These are phyloP conservation scores for Mrakia frigida DNA, from an alignment of 768 basidiomycete genomes.

Conservation along the genomic window DNA sequence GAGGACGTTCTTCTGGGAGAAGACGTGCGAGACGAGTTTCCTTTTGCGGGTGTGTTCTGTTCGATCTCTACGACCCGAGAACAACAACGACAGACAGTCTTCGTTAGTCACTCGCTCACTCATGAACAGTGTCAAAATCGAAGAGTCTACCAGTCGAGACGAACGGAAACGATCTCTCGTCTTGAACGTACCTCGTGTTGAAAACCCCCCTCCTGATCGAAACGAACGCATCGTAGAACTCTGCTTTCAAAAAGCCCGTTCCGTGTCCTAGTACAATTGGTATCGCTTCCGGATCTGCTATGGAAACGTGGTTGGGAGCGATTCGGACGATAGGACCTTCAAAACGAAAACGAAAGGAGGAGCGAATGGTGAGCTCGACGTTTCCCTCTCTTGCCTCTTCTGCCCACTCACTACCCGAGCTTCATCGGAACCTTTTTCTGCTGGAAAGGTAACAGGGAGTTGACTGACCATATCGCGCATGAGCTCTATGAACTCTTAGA, in stretches of 20 bases:
- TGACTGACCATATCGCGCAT: constrained; percentile 63
- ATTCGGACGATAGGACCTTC: constrained; percentile 63
- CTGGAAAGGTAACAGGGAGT: too few relatives aligned
- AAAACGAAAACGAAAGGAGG: neutral
- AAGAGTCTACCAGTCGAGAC: too few relatives aligned
- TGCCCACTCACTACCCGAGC: too few relatives aligned
- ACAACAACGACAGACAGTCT: constrained; percentile 57
- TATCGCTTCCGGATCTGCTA: constrained; percentile 73
- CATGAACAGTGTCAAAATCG: too few relatives aligned
- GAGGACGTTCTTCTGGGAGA: constrained; percentile 60
- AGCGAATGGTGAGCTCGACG: neutral
- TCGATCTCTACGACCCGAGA: constrained; percentile 72
- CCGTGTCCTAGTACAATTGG: constrained; percentile 72
- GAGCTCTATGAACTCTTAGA: constrained; percentile 65
- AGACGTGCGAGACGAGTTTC: constrained; percentile 63
- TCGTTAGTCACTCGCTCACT: too few relatives aligned
- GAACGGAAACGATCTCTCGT: too few relatives aligned
- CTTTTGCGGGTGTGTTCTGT: constrained; percentile 78
- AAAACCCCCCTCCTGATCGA: constrained; percentile 48
- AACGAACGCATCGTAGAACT: constrained; percentile 53
- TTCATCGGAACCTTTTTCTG: too few relatives aligned
- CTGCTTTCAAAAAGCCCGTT: constrained; percentile 70
- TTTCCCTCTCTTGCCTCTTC: neutral
- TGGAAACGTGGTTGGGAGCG: constrained; percentile 70
- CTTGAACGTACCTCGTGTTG: constrained; percentile 38